Conservation (phyloP, 371 early-diverging fungal genomes). For the Circinella minor region DNA sequence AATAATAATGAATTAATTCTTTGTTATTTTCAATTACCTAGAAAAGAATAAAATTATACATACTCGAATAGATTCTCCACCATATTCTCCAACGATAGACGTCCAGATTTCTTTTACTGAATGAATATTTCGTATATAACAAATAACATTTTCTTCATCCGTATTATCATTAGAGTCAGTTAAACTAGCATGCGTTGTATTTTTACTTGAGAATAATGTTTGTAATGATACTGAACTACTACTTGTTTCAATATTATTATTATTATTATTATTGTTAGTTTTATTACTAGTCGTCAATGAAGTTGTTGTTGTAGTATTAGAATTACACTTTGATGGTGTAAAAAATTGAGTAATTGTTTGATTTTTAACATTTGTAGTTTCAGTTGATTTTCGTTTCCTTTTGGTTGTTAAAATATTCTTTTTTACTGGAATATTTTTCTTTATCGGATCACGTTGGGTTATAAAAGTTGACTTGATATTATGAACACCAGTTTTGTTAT, state of each 20-base stretch:
- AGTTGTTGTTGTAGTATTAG: no score
- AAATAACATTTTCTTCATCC: neutral
- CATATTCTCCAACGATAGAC: neutral
- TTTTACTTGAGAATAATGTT: no score
- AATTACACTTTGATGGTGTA: neutral
- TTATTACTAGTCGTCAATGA: no score
- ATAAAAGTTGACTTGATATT: neutral
- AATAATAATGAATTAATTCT: neutral
- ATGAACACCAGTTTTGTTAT: neutral
- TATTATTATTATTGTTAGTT: neutral
- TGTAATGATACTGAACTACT: no score
- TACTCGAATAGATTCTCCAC: neutral
- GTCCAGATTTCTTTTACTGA: slow-evolving; percentile 1
- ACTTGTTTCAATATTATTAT: no score
- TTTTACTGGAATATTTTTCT: neutral
- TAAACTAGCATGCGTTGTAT: no score
- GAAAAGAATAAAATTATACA: neutral
- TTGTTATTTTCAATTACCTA: neutral
- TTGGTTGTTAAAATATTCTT: neutral
- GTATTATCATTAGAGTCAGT: neutral
- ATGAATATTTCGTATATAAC: neutral
- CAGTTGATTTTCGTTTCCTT: slow-evolving; percentile 2
- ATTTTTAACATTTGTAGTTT: neutral
- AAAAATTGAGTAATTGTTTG: slow-evolving; percentile 3
- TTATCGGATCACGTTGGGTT: neutral